Evolutionary conservation across 2,329 filamentous ascomycete species (phyloP).

Genomic region (Sporothrix dimorphospora): DNA sequence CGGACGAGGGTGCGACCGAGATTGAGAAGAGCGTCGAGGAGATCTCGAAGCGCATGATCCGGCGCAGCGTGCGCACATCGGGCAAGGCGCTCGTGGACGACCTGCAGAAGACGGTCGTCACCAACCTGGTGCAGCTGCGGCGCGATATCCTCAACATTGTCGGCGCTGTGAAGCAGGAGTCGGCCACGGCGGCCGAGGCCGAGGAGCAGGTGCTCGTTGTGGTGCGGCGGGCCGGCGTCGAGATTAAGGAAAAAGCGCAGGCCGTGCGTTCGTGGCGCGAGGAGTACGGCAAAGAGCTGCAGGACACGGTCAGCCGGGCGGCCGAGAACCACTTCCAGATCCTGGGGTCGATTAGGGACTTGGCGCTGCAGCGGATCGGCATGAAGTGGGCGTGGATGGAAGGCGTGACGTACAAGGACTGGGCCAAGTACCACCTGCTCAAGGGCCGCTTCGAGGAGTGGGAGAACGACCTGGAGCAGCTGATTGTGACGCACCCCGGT

Average conservation of each 20-base stretch:
- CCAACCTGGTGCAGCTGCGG: constrained; percentile 57
- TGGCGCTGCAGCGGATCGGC: constrained; percentile 87
- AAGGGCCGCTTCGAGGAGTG: constrained; percentile 82
- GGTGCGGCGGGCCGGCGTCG: constrained; percentile 69
- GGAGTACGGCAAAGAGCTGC: constrained; percentile 69
- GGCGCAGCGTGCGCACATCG: constrained; percentile 65
- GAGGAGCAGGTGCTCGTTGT: constrained; percentile 50
- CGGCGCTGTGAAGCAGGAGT: constrained; percentile 55
- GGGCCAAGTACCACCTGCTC: constrained; percentile 90
- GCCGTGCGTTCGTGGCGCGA: constrained; percentile 76
- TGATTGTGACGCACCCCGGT: constrained; percentile 73
- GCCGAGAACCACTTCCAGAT: constrained; percentile 82
- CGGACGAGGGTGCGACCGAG: constrained; percentile 74
- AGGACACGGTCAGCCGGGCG: constrained; percentile 68
- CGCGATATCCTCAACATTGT: constrained; percentile 65
- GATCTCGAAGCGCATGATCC: constrained; percentile 58
- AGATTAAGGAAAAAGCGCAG: constrained; percentile 77
- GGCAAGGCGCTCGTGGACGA: constrained; percentile 69
- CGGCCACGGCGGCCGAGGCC: constrained; percentile 39
- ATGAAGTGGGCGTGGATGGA: constrained; percentile 97
- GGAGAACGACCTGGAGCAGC: constrained; percentile 77
- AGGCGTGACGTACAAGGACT: constrained; percentile 94
- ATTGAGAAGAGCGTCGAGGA: constrained; percentile 72
- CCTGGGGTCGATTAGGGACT: constrained; percentile 77
- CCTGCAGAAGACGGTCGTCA: constrained; percentile 67